Evolutionary conservation across 2,329 filamentous ascomycete genomes (phyloP).

Genomic region (Hypoxylon sp.): DNA sequence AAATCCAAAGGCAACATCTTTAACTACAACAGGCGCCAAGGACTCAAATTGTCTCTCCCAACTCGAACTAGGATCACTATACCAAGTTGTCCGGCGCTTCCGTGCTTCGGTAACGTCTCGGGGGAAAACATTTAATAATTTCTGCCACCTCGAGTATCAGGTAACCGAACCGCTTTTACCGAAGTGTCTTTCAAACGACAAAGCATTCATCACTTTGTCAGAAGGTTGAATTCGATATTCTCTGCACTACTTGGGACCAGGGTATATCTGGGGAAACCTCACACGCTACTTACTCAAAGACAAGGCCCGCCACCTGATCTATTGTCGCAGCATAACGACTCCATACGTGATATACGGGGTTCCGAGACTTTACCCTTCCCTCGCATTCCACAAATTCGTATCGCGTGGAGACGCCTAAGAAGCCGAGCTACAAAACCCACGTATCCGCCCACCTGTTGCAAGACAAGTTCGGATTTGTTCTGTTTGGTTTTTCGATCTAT

Average conservation of each 20-base stretch:
- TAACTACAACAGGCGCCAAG: slow-evolving; percentile 7
- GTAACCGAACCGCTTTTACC: slow-evolving; percentile 9
- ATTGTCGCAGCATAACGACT: slow-evolving; percentile 44
- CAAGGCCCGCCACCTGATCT: slow-evolving; percentile 39
- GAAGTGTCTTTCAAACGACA: background rate
- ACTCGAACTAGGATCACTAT: slow-evolving; percentile 25
- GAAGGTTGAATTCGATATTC: slow-evolving; percentile 17
- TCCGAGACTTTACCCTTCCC: slow-evolving; percentile 48
- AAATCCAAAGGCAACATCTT: background rate
- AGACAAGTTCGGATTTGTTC: slow-evolving; percentile 36
- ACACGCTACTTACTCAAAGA: slow-evolving; percentile 12
- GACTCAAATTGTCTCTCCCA: slow-evolving; percentile 8
- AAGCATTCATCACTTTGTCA: slow-evolving; percentile 14
- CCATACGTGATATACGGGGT: slow-evolving; percentile 42
- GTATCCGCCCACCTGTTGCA: slow-evolving; percentile 45
- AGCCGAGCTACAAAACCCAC: slow-evolving; percentile 51
- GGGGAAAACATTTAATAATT: slow-evolving; percentile 16
- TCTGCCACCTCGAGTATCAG: slow-evolving; percentile 11
- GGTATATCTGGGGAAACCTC: slow-evolving; percentile 15
- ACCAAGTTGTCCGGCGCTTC: slow-evolving; percentile 41
- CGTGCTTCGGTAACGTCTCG: slow-evolving; percentile 28
- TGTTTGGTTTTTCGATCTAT: slow-evolving; percentile 35
- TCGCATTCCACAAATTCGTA: slow-evolving; percentile 52
- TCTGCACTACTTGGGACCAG: slow-evolving; percentile 8
- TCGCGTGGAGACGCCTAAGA: slow-evolving; percentile 45